phyloP scores from a whole-genome alignment of 108 stramenopile species.

The Epipyxis sp. region DNA sequence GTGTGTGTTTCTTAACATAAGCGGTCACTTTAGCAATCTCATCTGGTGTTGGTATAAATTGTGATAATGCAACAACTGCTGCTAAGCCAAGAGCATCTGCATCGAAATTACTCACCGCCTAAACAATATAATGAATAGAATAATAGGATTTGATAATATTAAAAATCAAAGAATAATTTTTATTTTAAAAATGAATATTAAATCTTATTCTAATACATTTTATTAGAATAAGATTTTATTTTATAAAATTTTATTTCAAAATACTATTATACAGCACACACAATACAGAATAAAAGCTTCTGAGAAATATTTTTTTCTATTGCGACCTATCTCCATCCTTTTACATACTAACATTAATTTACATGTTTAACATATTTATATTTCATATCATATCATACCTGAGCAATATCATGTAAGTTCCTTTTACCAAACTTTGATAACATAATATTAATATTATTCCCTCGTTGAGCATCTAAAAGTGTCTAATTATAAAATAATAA shows the following conservation, averaged over 20 bases:
- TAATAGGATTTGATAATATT: no score
- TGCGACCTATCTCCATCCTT: no score
- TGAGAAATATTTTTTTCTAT: neutral
- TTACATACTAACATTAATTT: neutral
- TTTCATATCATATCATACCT: no score
- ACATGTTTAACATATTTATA: neutral
- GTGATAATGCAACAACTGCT: neutral
- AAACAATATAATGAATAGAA: neutral
- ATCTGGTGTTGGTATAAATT: conserved; percentile 14
- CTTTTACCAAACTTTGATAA: conserved; percentile 27
- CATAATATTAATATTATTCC: conserved; percentile 30
- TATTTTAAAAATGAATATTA: no score
- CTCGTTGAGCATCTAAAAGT: conserved; percentile 3
- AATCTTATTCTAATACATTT: no score
- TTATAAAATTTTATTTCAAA: no score
- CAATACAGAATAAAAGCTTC: neutral
- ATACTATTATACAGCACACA: neutral
- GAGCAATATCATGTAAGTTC: conserved; percentile 2
- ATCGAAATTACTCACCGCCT: conserved; percentile 21
- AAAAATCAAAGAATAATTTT: no score
- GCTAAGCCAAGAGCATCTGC: neutral
- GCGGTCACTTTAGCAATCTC: conserved; percentile 4
- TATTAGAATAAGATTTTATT: no score
- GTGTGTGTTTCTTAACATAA: neutral
- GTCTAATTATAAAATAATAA: neutral